phyloP scores from a whole-genome alignment of 73 alveolate species.

The Paramecium sexaurelia region DNA sequence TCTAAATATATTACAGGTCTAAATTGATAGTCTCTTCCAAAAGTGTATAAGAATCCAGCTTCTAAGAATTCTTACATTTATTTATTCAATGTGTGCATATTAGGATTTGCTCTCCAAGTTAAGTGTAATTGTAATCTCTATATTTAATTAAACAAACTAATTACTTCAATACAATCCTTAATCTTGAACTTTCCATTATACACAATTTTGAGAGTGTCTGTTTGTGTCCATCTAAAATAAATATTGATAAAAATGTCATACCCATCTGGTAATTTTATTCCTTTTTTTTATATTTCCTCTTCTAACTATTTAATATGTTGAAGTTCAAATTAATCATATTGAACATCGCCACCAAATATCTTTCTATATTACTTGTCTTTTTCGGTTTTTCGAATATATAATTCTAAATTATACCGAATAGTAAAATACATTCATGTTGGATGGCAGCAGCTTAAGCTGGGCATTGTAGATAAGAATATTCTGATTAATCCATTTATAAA shows the following conservation, averaged over 20 bases:
- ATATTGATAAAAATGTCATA: not conserved
- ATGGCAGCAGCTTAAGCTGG: slow-evolving; percentile 9
- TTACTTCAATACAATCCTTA: slow-evolving; percentile 13
- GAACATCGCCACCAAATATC: slow-evolving; percentile 22
- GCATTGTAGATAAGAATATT: slow-evolving; percentile 15
- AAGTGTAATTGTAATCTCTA: not conserved
- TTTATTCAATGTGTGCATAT: not conserved
- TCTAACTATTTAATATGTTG: not conserved
- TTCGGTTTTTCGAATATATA: not conserved
- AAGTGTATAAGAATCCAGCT: slow-evolving; percentile 25
- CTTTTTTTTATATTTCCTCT: slow-evolving; percentile 9
- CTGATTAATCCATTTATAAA: slow-evolving; percentile 18
- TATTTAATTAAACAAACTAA: not conserved
- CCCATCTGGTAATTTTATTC: slow-evolving; percentile 43
- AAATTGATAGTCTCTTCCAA: slow-evolving; percentile 51
- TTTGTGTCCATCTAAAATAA: slow-evolving; percentile 19
- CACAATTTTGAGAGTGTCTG: slow-evolving; percentile 15
- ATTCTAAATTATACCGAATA: not conserved
- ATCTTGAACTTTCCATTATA: slow-evolving; percentile 37
- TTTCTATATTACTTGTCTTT: slow-evolving; percentile 30
- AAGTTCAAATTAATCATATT: slow-evolving; percentile 22
- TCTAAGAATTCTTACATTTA: not conserved
- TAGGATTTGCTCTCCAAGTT: slow-evolving; percentile 15
- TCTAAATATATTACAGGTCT: slow-evolving; percentile 46
- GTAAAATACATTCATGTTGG: not conserved